These are phyloP conservation scores for Hemisphaericaspora lyxosophila DNA, from an alignment of 1,139 yeast species.

Conservation along the genomic window DNA sequence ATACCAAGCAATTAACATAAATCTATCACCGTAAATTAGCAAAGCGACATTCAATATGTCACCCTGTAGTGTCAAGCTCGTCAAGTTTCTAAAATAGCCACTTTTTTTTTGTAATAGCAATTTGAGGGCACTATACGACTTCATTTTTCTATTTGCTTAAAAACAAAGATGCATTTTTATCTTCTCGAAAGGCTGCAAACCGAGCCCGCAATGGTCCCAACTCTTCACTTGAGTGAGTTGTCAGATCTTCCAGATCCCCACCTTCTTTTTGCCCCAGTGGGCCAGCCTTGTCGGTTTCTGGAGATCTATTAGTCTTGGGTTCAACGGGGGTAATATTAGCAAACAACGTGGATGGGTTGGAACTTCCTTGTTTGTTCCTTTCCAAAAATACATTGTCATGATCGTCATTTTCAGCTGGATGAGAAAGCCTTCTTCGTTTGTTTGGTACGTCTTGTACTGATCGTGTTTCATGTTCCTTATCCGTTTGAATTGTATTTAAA, in stretches of 20 bases:
- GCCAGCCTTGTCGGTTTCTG: background rate
- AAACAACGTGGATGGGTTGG: slow-evolving; percentile 10
- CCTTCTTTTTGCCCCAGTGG: background rate
- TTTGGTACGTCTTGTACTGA: slow-evolving; percentile 5
- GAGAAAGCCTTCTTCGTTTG: slow-evolving; percentile 11
- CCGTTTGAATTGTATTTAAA: no score
- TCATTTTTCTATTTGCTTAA: no score
- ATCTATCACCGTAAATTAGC: no score
- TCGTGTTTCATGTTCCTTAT: slow-evolving; percentile 2
- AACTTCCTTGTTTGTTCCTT: slow-evolving; percentile 3
- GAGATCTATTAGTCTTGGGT: slow-evolving; percentile 1
- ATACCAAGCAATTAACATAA: no score
- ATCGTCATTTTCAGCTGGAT: slow-evolving; percentile 13
- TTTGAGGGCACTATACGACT: no score
- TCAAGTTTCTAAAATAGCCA: no score
- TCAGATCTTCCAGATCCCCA: slow-evolving; percentile 5
- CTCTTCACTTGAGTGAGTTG: slow-evolving; percentile 12
- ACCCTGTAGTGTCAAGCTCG: no score
- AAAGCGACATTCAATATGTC: no score
- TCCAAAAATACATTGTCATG: slow-evolving; percentile 39
- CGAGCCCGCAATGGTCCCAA: slow-evolving; percentile 15
- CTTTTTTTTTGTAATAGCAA: no score
- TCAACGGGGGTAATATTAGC: background rate
- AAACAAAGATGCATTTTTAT: background rate
- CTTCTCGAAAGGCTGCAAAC: background rate